These are phyloP conservation scores for Calocybe gangraenosa DNA, from an alignment of 768 basidiomycete genomes.

Conservation along the genomic window DNA sequence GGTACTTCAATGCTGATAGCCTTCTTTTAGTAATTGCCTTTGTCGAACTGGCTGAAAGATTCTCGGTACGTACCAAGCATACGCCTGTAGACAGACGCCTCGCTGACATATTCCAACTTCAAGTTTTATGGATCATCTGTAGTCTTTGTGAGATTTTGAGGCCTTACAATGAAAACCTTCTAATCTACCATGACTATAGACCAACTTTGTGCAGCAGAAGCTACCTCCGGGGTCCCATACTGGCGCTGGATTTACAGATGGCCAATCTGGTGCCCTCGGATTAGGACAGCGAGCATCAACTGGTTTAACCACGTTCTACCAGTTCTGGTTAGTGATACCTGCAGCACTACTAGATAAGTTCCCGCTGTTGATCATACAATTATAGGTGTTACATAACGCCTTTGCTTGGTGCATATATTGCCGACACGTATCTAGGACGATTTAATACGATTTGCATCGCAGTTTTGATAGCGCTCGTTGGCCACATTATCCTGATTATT, in stretches of 20 bases:
- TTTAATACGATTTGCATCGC: conserved; percentile 70
- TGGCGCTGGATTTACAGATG: conserved; percentile 49
- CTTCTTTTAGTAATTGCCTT: conserved; percentile 50
- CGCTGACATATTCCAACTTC: neutral
- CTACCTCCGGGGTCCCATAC: conserved; percentile 64
- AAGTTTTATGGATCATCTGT: conserved; percentile 46
- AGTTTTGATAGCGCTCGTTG: conserved; percentile 54
- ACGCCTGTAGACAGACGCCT: too few relatives aligned
- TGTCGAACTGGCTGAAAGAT: conserved; percentile 70
- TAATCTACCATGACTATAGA: conserved; percentile 28
- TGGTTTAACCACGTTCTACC: conserved; percentile 67
- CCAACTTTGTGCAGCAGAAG: conserved; percentile 72
- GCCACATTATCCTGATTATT: conserved; percentile 62
- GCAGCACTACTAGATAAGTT: too few relatives aligned
- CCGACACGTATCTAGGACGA: conserved; percentile 71
- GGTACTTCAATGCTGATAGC: neutral
- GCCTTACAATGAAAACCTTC: neutral
- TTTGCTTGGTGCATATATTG: conserved; percentile 66
- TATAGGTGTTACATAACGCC: conserved; percentile 63
- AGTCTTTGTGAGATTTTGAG: conserved; percentile 38
- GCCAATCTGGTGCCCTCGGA: conserved; percentile 66
- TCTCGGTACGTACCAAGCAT: conserved; percentile 43
- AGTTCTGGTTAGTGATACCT: conserved; percentile 47
- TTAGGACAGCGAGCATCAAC: conserved; percentile 68
- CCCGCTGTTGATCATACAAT: neutral